Conservation (phyloP, 371 early-diverging fungal genomes). For the Syncephalis fuscata region DNA sequence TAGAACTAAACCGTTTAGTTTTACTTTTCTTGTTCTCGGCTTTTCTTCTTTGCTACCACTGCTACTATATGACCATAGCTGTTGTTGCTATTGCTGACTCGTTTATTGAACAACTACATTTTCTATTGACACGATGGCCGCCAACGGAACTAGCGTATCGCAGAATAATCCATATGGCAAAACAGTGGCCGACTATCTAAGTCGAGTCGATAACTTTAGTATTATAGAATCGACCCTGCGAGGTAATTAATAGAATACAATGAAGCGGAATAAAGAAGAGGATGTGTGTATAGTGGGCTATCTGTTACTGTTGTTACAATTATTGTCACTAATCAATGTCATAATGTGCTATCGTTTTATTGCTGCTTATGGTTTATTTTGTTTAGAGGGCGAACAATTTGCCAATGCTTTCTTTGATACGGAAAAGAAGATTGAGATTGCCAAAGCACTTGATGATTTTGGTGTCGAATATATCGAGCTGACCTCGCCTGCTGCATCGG, state of each 20-base stretch:
- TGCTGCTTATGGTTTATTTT: constrained; percentile 1
- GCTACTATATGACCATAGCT: too few species aligned
- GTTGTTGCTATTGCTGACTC: too few species aligned
- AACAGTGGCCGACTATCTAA: constrained; percentile 38
- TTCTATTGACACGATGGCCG: too few species aligned
- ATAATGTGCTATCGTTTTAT: neutral
- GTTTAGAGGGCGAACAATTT: constrained; percentile 90
- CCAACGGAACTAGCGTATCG: too few species aligned
- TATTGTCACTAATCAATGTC: neutral
- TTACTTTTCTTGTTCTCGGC: too few species aligned
- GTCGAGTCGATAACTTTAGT: constrained; percentile 76
- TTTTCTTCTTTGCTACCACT: too few species aligned
- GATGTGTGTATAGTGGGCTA: too few species aligned
- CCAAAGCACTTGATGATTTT: constrained; percentile 86
- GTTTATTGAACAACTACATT: too few species aligned
- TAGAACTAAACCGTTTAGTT: too few species aligned
- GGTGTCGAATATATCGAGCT: constrained; percentile 95
- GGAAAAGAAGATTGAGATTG: constrained; percentile 90
- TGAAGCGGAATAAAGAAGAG: neutral
- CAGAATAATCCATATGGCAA: neutral
- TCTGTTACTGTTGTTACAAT: too few species aligned
- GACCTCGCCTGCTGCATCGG: constrained; percentile 90
- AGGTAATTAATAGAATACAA: constrained; percentile 23
- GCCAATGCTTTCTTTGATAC: constrained; percentile 94
- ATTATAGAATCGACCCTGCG: constrained; percentile 93